Evolutionary conservation across 2,329 filamentous ascomycete species (phyloP), one percentile per base, ranked within the genome.

Genomic region (Coniochaeta sp.): DNA sequence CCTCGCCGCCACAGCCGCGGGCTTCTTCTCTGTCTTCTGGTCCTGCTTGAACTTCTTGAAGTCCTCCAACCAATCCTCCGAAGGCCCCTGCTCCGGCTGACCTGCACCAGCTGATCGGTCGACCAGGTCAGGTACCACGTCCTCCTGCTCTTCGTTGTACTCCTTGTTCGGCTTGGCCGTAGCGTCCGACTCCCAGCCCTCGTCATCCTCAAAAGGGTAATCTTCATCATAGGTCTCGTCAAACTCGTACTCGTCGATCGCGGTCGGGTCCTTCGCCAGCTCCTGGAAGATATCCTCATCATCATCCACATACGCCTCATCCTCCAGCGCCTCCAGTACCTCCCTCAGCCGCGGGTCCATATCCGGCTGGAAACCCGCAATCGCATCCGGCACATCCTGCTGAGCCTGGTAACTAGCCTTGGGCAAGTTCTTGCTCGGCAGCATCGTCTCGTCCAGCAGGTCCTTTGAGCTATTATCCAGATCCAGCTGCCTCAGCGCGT

Each of bases 31-130:
- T 1, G 65, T 65, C 60, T 82, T 83, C 61, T 85, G 78, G 54
- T 91, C 89, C 63, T 87, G 88, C 69, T 97, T 96, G 77, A 95
- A 97, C 65, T 94, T 89, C 61, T 89, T 88, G 72, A 96, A 97
- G 62, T 96, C 88, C 52, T 86, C 83, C 69, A 97, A 79, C 91
- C 94, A 99, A 59, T 89, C 86, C 55, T 89, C 86, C 51, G 88
- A 84, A 14, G 76, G 79, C 2, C 78, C 79, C 51, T 86, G 82
- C 26, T 84, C 80, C 4, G 79, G 72, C 14, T 53, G 13, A 7
- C 24, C 52, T 4, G 74, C 70, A n/a, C n/a, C n/a, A n/a, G n/a
- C n/a, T 16, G 63, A 65, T 14, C 67, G 68, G 50, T 64, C 67
- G 3, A 80, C 74, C 3, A 82, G 69, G 48, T 78, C 67, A n/a